phyloP scores from a whole-genome alignment of 1,139 yeast species.

The Yamadazyma membranifaciens region DNA sequence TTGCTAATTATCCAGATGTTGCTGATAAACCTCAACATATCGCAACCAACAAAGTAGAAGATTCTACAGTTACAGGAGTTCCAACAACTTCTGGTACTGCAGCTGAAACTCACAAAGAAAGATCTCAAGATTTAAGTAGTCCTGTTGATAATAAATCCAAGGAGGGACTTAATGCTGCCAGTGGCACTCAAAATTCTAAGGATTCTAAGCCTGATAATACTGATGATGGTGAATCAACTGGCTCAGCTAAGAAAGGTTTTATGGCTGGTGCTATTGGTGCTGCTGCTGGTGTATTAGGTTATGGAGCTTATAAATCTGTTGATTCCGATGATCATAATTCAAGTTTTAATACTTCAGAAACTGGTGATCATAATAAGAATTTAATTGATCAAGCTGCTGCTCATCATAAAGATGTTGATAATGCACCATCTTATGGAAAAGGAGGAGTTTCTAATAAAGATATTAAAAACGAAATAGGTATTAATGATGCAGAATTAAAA shows the following conservation, averaged over 20 bases:
- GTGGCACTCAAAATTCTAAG: neutral
- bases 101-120: conserved; percentile 3
- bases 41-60: neutral
- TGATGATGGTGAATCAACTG: neutral
- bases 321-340: neutral
- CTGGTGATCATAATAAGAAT: conserved; percentile 6
- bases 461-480: neutral
- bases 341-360: neutral
- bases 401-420: conserved; percentile 5
- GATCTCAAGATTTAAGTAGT: neutral
- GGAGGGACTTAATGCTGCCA: conserved; percentile 5
- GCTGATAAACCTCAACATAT: conserved; percentile 9
- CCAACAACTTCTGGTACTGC: conserved; percentile 14
- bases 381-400: conserved; percentile 4
- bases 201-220: neutral
- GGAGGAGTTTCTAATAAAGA: neutral
- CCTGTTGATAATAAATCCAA: conserved; percentile 4
- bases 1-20: conserved; percentile 12
- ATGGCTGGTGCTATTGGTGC: conserved; percentile 23
- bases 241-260: conserved; percentile 5
- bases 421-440: conserved; percentile 6
- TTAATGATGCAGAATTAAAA: conserved; percentile 9
- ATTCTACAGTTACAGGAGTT: conserved; percentile 5
- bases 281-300: conserved; percentile 26
- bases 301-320: conserved; percentile 3